Conservation (phyloP, 1,139 yeast species). For the Kluyveromyces sp. region DNA sequence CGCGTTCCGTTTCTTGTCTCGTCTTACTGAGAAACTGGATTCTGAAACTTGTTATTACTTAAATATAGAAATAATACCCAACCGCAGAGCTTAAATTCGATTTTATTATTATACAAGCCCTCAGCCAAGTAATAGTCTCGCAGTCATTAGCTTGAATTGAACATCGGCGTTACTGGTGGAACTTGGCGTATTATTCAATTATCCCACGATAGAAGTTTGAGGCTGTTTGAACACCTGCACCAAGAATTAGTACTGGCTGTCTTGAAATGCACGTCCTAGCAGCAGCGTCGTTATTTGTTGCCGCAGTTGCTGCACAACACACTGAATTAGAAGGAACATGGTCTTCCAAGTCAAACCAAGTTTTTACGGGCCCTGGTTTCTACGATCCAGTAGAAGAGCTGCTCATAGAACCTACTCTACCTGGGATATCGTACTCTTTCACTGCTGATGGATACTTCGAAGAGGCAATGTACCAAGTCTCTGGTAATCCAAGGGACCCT, state of each 20-base stretch:
- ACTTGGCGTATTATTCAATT: too few species aligned
- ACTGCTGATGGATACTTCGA: constrained; percentile 88
- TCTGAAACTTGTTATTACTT: background rate
- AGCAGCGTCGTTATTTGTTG: constrained; percentile 12
- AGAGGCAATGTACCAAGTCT: constrained; percentile 77
- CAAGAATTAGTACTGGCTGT: background rate
- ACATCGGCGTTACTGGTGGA: too few species aligned
- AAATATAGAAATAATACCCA: too few species aligned
- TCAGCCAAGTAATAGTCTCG: too few species aligned
- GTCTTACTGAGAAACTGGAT: background rate
- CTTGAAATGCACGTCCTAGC: background rate
- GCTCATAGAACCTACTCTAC: constrained; percentile 87
- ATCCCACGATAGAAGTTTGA: too few species aligned
- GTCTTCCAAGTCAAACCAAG: constrained; percentile 89
- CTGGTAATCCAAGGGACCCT: constrained; percentile 66
- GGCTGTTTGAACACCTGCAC: too few species aligned
- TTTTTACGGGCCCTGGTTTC: constrained; percentile 94
- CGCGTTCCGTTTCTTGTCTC: background rate
- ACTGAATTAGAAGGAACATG: constrained; percentile 71
- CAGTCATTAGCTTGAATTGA: too few species aligned
- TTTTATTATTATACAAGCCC: too few species aligned
- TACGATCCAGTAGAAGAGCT: constrained; percentile 94
- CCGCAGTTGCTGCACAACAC: constrained; percentile 12
- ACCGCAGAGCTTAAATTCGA: too few species aligned
- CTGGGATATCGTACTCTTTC: constrained; percentile 89